Base-by-base conservation (phyloP, 75 land plant species). In the Pinus tabuliformis region DNA sequence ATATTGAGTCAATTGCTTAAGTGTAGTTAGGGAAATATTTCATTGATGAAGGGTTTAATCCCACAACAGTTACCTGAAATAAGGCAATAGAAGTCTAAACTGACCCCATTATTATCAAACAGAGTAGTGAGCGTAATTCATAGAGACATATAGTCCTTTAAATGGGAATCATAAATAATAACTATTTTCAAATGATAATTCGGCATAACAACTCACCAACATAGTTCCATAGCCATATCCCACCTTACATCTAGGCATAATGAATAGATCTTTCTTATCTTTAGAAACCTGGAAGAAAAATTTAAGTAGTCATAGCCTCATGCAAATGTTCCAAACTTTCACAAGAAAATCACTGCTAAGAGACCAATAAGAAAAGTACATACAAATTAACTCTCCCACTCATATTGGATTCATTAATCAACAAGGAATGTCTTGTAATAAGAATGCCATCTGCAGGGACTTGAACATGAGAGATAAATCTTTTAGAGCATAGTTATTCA, bases 391-490 rank as follows among this genome's bases (percentile, higher is more conserved):
- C 83, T 84, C 76, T 92, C 56, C 95, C 92, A 22, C 93, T 92
- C 95, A 92, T 88, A 75, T 90, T 92, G 14, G 92, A 90, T 82
- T 92, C 95, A 81, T 92, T 92, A 73, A 90, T 77, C 17, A 84
- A 61, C 75, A 92, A 85, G 70, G 95, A 92, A 63, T 90, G 87
- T 22, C 92, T 90, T 76, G 60, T 49, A 49, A 92, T 84, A 3
- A 92, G 58, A 30, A 92, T 62, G 22, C 92, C 95, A 86, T 92
- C 95, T n/a, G 92, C 92, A 70, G 92, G 95, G 22, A 88, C 90
- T 92, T 91, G 76, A 68, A 16, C n/a, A 74, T 15, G 58, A 33
- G 4, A 72, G 3, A 28, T 65, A 18, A 3, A 33, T 65, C 42
- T 36, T 7, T 56, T 3, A 56, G 74, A 73, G 33, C 37, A 52